Base-by-base conservation (phyloP, 2,329 filamentous ascomycete species). In the Colletotrichum tropicicola region DNA sequence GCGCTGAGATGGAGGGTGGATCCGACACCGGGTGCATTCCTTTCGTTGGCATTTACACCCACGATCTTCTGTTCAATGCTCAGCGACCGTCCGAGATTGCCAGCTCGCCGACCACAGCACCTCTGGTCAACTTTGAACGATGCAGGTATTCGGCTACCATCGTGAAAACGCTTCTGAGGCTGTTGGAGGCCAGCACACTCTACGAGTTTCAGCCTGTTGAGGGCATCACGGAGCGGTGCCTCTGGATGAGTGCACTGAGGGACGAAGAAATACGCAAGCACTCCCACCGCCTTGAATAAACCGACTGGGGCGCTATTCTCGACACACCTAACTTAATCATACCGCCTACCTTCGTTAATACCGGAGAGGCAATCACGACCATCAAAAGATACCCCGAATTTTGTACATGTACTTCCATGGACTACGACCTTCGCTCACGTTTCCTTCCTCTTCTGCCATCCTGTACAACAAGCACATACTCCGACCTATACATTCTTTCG, bases 21-120 rank as follows among this genome's bases (percentile, higher is more conserved):
- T 81, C 85, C 2, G 89, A 92, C 57, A 83, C 85, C 37, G 92
- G 91, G 2, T 95, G 92, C 71, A 94, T 96, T 66, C 92, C 92
- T 0, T 95, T 96, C 73, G 91, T 96, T 49, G 92, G 90, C 62
- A 89, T 91, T 59, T 96, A 96, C 76, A 95, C 92, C 2, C 92
- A 94, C 72, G 92, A 96, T 73, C 82, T 96, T 41, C 87, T 94
- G 45, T 93, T 92, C 81, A 95, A 94, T 72, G 89, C 90, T 1
- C 91, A 95, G 74, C 88, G 93, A 67, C 91, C 92, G 2, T 89
- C 90, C 2, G 90, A 92, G 74, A 90, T 94, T 69, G 88, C 89
- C 2, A 87, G 85, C 70, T 91, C 88, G 4, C 88, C 88, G 19
- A 86, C 82, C 0, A 87, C 87, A 5, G 86, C 91, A 66, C 89